Base-by-base conservation (phyloP, 2,329 filamentous ascomycete species). In the Alternaria dauci region DNA sequence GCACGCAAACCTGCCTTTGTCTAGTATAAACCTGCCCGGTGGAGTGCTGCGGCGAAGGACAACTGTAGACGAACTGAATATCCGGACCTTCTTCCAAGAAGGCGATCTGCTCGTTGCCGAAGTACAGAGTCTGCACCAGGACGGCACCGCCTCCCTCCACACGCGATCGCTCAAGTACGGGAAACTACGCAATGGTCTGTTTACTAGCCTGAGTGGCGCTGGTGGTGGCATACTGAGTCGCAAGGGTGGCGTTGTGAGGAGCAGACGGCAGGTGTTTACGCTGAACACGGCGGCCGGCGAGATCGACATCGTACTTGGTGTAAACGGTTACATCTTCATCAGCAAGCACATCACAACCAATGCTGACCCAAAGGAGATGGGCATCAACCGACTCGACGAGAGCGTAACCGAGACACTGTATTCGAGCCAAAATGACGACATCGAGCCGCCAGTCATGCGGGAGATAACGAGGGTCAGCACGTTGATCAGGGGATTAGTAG, bases 261-360 rank as follows among this genome's bases (percentile, higher is more conserved):
- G 89, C 25, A 87, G 94, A 70, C 84, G 94, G 58, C 95, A 99
- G 81, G 90, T 95, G 41, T 97, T 95, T 86, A 95, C 93, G 81
- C 84, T 34, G 72, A 80, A 60, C 83, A 85, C 34, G 84, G 86
- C 34, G 85, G 87, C 53, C 0, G 89, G 88, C 64, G 87, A 88
- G 48, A 87, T 99, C 28, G 92, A 97, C 75, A 88, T 98, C 8
- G 86, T 97, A 53, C 84, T 99, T 1, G 95, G 95, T 2, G 95
- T 99, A 39, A 99, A 99, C 73, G 95, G 95, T 1, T 98, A 96
- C 76, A 93, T 98, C 59, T 99, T 93, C 91, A 94, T 98, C 73
- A 89, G 90, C 79, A 94, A 92, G 81, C 93, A 96, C 71, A 82
- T 91, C 8, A 89, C 91, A 67, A 86, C 85, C 3, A 78, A 72